Base-by-base conservation (phyloP, 2,329 filamentous ascomycete genomes). In the Calonectria pseudoturangicola region DNA sequence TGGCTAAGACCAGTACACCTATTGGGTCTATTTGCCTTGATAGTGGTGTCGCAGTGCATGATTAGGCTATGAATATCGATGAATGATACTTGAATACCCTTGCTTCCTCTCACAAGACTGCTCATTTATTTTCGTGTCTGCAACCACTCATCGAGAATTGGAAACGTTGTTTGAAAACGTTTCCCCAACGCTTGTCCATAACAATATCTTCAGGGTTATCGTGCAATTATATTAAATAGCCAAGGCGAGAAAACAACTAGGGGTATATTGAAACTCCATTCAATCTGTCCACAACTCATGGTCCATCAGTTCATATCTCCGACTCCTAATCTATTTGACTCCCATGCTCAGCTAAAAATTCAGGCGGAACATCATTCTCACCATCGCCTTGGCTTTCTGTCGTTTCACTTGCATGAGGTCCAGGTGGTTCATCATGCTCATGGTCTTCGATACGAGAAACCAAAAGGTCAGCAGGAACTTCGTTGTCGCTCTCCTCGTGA, bases 291-390 rank as follows among this genome's bases (percentile, higher is more conserved):
- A 28, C 25, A 6, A 9, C n/a, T n/a, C n/a, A 39, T 39, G 0
- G 43, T 47, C 41, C 41, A 39, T 39, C 41, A 1, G 39, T 51
- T 48, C 41, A 4, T 21, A 10, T 64, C 21, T 15, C 66, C 48
- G n/a, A 25, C 7, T 66, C 66, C 69, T 73, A 77, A 18, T 79
- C 72, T 36, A 68, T 47, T 43, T 73, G 70, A 18, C 60, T 70
- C 8, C 67, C 66, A 64, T 88, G 86, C 76, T 89, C 86, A 13
- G 86, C 86, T 8, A 91, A 75, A 74, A 91, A 90, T 71, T 91
- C 88, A 0, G 82, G 81, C 1, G 89, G 88, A 9, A 90, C 85
- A 65, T 88, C 88, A 62, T 88, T 88, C 72, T 87, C 87, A 74
- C 84, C 86, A 48, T 83, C 83, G 64, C 82, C 78, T 60, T 80